Evolutionary conservation across 2,329 filamentous ascomycete species (phyloP), one percentile per base, ranked within the genome.

Genomic region (Exutisphaerella laricina): DNA sequence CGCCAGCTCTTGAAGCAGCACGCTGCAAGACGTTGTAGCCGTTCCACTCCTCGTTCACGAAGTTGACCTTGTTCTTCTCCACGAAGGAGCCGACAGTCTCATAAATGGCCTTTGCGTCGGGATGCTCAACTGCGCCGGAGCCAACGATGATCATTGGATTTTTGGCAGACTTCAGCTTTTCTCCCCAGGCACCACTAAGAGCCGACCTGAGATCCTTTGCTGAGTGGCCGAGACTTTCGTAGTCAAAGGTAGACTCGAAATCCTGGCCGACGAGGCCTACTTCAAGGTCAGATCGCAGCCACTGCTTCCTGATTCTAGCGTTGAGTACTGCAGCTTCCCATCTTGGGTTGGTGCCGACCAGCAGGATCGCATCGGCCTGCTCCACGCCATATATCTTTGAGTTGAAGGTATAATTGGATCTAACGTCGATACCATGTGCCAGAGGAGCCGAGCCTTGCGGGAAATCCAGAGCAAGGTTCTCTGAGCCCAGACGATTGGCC

Each of bases 11-110:
- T 49, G 92, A 96, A 46, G 92, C 92, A 50, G 88, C 85, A 53
- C 90, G 82, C 70, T 98, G 92, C 39, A 98, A 82, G 48, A 98
- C 82, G 66, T 96, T 98, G 77, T 90, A 98, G 48, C 90, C 92
- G 66, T 95, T 92, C 88, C 94, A 97, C 66, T 95, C 88, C 13
- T 80, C 72, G 4, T 86, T 95, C 61, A 79, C 72, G 75, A 98
- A 96, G 72, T 83, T 94, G 57, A 78, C 74, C 51, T 88, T 82
- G 68, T 96, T 84, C 79, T 95, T 96, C 62, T 96, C 89, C 28
- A 95, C 85, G 62, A 97, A 98, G 50, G 76, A 67, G 55, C 90
- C 90, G 45, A 98, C 79, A 31, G 83, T 82, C 75, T 97, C 90
- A 65, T 90, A 97, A 65, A 94, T 88, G 45, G 87, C 83, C 72